Evolutionary conservation across 2,329 filamentous ascomycete species (phyloP).

Genomic region (Sclerotinia minor): DNA sequence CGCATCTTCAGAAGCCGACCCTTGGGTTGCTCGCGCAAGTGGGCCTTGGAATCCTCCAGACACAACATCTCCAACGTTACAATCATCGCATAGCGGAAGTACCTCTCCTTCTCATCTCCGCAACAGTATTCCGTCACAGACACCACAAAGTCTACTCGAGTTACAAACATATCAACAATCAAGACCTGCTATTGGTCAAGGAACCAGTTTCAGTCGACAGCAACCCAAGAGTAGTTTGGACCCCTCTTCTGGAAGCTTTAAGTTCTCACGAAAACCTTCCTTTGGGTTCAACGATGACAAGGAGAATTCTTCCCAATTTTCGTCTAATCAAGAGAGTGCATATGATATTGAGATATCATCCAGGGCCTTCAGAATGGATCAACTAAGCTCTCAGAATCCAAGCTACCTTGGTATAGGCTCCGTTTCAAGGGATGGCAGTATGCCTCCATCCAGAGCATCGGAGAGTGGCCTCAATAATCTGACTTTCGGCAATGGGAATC

Average conservation of each 20-base stretch:
- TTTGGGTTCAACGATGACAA: slow-evolving; percentile 39
- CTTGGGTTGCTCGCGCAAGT: slow-evolving; percentile 54
- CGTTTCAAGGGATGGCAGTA: slow-evolving; percentile 54
- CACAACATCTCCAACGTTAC: slow-evolving; percentile 46
- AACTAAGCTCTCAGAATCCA: slow-evolving; percentile 44
- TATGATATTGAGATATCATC: slow-evolving; percentile 36
- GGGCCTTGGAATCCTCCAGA: slow-evolving; percentile 61
- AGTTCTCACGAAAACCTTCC: slow-evolving; percentile 41
- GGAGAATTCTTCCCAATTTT: slow-evolving; percentile 36
- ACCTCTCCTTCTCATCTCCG: slow-evolving; percentile 60
- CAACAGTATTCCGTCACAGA: slow-evolving; percentile 47
- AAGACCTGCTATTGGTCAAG: slow-evolving; percentile 50
- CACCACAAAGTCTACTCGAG: slow-evolving; percentile 45
- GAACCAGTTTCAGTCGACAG: slow-evolving; percentile 41
- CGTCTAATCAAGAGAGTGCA: slow-evolving; percentile 29
- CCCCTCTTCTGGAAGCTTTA: slow-evolving; percentile 47
- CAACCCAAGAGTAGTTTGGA: slow-evolving; percentile 48
- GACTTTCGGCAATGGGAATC: slow-evolving; percentile 32
- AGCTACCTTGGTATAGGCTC: slow-evolving; percentile 50
- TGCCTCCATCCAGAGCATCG: slow-evolving; percentile 57
- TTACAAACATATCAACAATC: slow-evolving; percentile 47
- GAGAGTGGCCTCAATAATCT: slow-evolving; percentile 44
- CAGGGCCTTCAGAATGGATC: slow-evolving; percentile 31
- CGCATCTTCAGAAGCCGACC: slow-evolving; percentile 66
- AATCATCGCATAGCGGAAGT: slow-evolving; percentile 50